phyloP scores from a whole-genome alignment of 495 filamentous ascomycete genomes.

The Letharia lupina region DNA sequence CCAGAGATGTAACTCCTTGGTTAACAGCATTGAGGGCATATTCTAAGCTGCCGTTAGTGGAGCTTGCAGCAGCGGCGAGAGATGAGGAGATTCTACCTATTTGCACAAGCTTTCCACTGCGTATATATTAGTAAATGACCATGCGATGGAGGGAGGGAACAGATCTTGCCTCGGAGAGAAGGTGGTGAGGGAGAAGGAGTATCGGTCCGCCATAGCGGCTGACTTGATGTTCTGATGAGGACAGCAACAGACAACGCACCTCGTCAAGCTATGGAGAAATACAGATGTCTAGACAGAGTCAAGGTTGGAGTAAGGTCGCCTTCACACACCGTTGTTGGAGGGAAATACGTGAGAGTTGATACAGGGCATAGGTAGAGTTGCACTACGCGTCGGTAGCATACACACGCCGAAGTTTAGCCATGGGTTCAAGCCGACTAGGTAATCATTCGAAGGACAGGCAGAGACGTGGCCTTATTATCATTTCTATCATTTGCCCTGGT shows the following conservation, averaged over 20 bases:
- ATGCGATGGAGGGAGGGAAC: neutral
- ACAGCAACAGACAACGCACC: neutral
- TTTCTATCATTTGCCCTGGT: neutral
- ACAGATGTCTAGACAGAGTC: neutral
- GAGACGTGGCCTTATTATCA: slow-evolving; percentile 3
- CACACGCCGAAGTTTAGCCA: neutral
- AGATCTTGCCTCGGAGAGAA: slow-evolving; percentile 84
- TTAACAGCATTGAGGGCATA: slow-evolving; percentile 99
- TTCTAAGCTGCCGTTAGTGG: slow-evolving; percentile 46
- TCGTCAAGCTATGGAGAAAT: neutral
- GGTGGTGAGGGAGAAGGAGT: slow-evolving; percentile 98
- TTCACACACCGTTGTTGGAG: neutral
- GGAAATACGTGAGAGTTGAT: neutral
- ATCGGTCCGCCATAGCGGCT: slow-evolving; percentile 84
- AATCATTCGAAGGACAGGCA: neutral
- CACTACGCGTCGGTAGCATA: neutral
- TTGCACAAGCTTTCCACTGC: slow-evolving; percentile 82
- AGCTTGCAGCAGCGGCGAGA: neutral
- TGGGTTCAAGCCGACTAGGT: neutral
- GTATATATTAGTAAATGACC: slow-evolving; percentile 14
- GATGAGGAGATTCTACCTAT: slow-evolving; percentile 42
- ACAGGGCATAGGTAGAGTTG: neutral
- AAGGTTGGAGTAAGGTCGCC: neutral
- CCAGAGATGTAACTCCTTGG: slow-evolving; percentile 94
- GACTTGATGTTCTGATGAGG: neutral